These are phyloP conservation scores for Emergomyces orientalis DNA, from an alignment of 2,329 filamentous ascomycete species.

Conservation along the genomic window DNA sequence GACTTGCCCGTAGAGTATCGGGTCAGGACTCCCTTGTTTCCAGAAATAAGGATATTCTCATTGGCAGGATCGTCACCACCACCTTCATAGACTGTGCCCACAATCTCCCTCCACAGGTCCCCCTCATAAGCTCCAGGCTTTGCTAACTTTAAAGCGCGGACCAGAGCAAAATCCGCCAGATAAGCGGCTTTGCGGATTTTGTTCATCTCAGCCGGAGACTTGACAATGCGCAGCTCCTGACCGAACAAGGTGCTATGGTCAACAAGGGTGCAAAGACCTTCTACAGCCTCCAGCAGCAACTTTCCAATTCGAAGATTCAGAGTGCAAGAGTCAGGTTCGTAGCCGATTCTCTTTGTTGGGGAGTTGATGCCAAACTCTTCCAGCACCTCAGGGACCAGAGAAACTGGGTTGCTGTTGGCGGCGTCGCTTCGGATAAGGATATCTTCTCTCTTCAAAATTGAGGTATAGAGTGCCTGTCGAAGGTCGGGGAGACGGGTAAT, in stretches of 20 bases:
- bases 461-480: constrained; percentile 29
- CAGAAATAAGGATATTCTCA: constrained; percentile 28
- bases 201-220: constrained; percentile 24
- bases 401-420: constrained; percentile 24
- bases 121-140: constrained; percentile 30
- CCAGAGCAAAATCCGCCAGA: constrained; percentile 27
- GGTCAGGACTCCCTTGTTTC: constrained; percentile 27
- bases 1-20: constrained; percentile 26
- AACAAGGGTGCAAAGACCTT: constrained; percentile 22
- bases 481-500: constrained; percentile 26
- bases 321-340: constrained; percentile 32
- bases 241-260: constrained; percentile 25
- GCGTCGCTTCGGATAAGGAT: constrained; percentile 25
- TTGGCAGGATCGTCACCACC: constrained; percentile 29
- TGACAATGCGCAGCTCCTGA: constrained; percentile 26
- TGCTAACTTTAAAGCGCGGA: constrained; percentile 26
- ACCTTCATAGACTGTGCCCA: constrained; percentile 28
- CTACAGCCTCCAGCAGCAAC: constrained; percentile 28
- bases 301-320: constrained; percentile 29
- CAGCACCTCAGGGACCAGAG: constrained; percentile 23
- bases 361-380: constrained; percentile 25
- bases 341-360: constrained; percentile 23
- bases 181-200: constrained; percentile 29
- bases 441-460: constrained; percentile 24
- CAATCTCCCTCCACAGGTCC: constrained; percentile 28